Evolutionary conservation across 1,284 basidiomycete species (phyloP).

Genomic region (Ganoderma sp.): DNA sequence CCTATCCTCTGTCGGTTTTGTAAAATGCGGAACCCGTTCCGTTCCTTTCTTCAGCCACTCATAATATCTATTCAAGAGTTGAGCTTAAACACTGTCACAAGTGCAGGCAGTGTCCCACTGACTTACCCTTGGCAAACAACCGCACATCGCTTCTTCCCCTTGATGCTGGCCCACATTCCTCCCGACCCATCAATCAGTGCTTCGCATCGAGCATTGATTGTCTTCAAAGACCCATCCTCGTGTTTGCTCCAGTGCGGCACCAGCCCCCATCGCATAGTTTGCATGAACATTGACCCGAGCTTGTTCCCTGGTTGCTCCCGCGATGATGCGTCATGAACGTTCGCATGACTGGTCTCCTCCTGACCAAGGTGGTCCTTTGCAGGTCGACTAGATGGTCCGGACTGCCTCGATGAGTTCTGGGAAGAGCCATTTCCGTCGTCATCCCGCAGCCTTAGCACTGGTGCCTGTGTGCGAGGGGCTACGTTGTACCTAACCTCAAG

Average conservation of each 20-base stretch:
- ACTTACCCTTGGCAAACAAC: constrained; percentile 80
- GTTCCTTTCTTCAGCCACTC: constrained; percentile 90
- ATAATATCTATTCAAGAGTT: constrained; percentile 68
- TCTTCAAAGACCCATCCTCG: constrained; percentile 72
- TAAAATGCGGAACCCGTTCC: constrained; percentile 81
- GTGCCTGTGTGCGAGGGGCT: constrained; percentile 71
- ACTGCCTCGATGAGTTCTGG: background rate
- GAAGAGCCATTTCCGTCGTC: background rate
- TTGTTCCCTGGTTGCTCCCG: background rate
- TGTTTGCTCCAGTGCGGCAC: constrained; percentile 86
- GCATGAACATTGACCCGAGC: constrained; percentile 48
- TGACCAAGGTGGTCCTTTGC: background rate
- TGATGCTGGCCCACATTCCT: constrained; percentile 84
- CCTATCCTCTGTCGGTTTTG: constrained; percentile 67
- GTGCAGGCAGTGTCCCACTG: background rate
- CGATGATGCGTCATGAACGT: background rate
- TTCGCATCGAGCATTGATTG: constrained; percentile 91
- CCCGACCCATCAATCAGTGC: constrained; percentile 69
- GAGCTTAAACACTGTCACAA: constrained; percentile 15
- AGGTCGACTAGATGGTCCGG: constrained; percentile 29
- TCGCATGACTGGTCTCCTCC: background rate
- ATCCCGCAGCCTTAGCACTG: constrained; percentile 59
- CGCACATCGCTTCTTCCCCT: constrained; percentile 80
- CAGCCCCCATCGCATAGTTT: constrained; percentile 91
- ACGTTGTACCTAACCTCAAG: constrained; percentile 60